Evolutionary conservation across 2,329 filamentous ascomycete genomes (phyloP).

Genomic region (Penicillium hordei): DNA sequence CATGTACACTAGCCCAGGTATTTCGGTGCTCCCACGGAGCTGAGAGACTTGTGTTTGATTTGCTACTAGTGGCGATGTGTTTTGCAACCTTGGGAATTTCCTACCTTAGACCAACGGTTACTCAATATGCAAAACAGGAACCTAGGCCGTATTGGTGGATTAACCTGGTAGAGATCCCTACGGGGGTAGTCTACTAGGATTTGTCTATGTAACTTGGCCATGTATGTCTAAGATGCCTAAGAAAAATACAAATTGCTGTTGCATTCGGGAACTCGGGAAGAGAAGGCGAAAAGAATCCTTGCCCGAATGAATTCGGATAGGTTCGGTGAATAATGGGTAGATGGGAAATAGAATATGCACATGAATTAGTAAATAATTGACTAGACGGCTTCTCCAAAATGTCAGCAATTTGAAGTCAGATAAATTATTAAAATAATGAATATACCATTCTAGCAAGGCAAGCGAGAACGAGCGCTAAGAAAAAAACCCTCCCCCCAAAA

Average conservation of each 20-base stretch:
- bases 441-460: not conserved
- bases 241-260: conserved; percentile 3
- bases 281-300: conserved; percentile 1
- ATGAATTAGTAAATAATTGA: not conserved
- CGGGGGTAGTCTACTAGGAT: not conserved
- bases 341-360: too few relatives aligned
- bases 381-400: not conserved
- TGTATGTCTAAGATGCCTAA: not conserved
- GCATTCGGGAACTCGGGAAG: conserved; percentile 6
- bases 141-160: not conserved
- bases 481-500: too few relatives aligned
- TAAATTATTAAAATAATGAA: not conserved
- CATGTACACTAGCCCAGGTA: not conserved
- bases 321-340: too few relatives aligned
- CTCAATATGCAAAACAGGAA: conserved; percentile 1
- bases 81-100: conserved; percentile 1
- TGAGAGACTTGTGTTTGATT: not conserved
- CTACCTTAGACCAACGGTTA: conserved; percentile 5
- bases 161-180: conserved; percentile 4
- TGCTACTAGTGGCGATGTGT: conserved; percentile 5
- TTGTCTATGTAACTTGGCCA: not conserved
- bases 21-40: not conserved
- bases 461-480: conserved; percentile 2
- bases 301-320: not conserved
- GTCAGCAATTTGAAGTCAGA: not conserved